Evolutionary conservation across 2,329 filamentous ascomycete genomes (phyloP), one percentile per base, ranked within the genome.

Genomic region (Proliferodiscus dingleyae): DNA sequence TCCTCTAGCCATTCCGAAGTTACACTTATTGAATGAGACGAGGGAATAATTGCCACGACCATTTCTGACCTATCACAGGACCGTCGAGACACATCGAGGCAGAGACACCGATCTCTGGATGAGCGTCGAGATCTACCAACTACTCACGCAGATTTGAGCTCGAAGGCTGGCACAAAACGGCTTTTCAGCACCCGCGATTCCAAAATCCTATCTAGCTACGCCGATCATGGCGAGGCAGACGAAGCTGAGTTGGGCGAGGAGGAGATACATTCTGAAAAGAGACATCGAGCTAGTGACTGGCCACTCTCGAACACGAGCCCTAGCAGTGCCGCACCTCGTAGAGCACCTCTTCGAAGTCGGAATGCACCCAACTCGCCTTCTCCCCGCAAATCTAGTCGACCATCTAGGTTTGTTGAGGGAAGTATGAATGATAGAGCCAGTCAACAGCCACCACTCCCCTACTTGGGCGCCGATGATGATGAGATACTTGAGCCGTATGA

Each of bases 371-470:
- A 63, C 57, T 43, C 59, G 57, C 49, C 50, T 45, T 51, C 10
- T 50, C 56, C 22, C 28, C 67, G 48, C 62, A 68, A 49, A 67
- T 37, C 34, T 15, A 37, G 55, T 71, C 79, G 69, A 63, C 80
- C 67, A 72, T 94, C 76, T 59, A 83, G 68, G 44, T 85, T 85
- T 54, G 66, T 77, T 29, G 89, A 95, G 67, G 89, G 85, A 32
- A 91, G 85, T 59, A 91, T 95, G 87, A 88, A 83, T 60, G 87
- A 94, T 65, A 81, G 86, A 53, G 72, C 78, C 24, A 90, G 85
- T 60, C 75, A 80, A 47, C 77, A 74, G 48, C 88, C 88, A 22
- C 61, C 62, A 9, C 40, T 43, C 26, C 45, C 55, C 33, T 65
- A 60, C 29, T 44, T 61, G 7, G 61, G 48, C 24, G 34, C 43